These are phyloP conservation scores for Kwoniella dendrophila DNA, from an alignment of 768 basidiomycete genomes.

Conservation along the genomic window DNA sequence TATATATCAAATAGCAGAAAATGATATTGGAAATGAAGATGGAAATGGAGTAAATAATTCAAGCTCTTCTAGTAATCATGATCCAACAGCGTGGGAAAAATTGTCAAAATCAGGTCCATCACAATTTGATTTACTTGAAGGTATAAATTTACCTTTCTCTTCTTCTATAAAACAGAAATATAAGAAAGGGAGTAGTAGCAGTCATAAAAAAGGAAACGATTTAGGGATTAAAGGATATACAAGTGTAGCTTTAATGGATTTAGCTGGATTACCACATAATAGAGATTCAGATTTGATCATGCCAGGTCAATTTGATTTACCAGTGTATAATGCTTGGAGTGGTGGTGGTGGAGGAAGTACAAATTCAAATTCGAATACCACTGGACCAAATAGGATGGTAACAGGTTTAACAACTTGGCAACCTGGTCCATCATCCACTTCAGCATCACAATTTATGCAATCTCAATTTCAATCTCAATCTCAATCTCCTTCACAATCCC, in stretches of 20 bases:
- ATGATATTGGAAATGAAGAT: background rate
- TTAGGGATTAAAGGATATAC: background rate
- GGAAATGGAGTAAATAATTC: background rate
- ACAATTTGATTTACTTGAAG: slow-evolving; percentile 6
- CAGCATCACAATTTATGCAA: background rate
- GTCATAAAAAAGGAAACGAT: background rate
- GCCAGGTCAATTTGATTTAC: background rate
- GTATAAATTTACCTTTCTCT: slow-evolving; percentile 2
- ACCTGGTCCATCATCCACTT: slow-evolving; percentile 7
- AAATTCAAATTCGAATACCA: background rate
- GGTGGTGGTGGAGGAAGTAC: background rate
- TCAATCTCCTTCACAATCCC: background rate
- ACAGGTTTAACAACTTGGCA: slow-evolving; percentile 3
- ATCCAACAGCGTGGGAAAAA: slow-evolving; percentile 3
- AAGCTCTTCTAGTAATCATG: too few relatives aligned
- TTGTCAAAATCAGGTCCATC: slow-evolving; percentile 4
- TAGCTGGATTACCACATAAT: slow-evolving; percentile 1
- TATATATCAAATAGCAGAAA: background rate
- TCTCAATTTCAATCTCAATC: background rate
- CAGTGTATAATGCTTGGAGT: background rate
- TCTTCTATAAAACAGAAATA: too few relatives aligned
- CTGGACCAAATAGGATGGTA: background rate
- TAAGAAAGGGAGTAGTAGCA: too few relatives aligned
- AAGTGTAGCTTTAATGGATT: slow-evolving; percentile 9
- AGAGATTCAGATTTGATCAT: background rate